These are phyloP conservation scores for Eremothecium cymbalariae DNA, from an alignment of 1,139 yeast species.

Conservation along the genomic window DNA sequence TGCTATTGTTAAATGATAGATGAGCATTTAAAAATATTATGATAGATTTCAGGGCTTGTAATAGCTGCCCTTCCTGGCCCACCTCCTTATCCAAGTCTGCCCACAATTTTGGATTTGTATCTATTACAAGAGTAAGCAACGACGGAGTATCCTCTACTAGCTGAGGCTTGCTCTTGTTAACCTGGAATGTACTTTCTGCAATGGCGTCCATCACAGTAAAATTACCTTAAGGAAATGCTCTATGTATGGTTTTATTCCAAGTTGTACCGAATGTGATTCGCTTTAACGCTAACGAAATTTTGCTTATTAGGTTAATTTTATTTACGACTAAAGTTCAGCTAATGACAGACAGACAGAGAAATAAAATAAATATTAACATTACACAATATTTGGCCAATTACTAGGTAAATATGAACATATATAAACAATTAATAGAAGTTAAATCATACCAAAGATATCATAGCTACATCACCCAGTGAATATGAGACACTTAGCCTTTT, in stretches of 20 bases:
- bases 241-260: too few species aligned
- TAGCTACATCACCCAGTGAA: constrained; percentile 10
- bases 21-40: constrained; percentile 61
- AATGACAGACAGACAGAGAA: too few species aligned
- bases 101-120: constrained; percentile 77
- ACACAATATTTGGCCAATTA: too few species aligned
- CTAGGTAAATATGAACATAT: too few species aligned
- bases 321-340: too few species aligned
- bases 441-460: constrained; percentile 6
- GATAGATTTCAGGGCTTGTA: constrained; percentile 26
- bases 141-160: constrained; percentile 67
- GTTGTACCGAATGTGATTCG: too few species aligned
- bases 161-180: constrained; percentile 18
- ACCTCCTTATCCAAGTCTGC: constrained; percentile 36
- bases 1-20: constrained; percentile 73
- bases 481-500: constrained; percentile 19
- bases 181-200: constrained; percentile 54
- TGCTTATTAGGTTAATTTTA: too few species aligned
- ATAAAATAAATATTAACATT: too few species aligned
- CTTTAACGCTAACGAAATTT: too few species aligned
- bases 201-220: constrained; percentile 73
- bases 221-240: too few species aligned
- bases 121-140: constrained; percentile 67
- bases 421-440: too few species aligned
- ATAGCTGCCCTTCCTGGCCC: constrained; percentile 16